phyloP scores from a whole-genome alignment of 768 basidiomycete species.

The Myochromella boudieri region DNA sequence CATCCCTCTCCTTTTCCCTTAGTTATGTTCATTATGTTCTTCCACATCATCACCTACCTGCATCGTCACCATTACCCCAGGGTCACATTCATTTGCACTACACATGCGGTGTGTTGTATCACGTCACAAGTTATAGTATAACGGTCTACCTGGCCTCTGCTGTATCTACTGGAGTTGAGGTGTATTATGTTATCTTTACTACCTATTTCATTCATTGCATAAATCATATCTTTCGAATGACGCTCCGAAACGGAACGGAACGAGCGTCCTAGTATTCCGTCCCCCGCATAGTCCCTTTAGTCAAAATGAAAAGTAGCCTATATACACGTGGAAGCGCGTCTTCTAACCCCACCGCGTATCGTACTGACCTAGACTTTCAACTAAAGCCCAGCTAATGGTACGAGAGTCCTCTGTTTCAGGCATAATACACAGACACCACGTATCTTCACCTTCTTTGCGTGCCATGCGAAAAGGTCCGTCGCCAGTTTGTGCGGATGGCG shows the following conservation, averaged over 20 bases:
- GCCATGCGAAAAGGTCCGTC: conserved; percentile 41
- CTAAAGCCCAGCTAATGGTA: conserved; percentile 33
- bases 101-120: conserved; percentile 8
- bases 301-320: not conserved
- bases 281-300: not conserved
- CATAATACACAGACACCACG: conserved; percentile 42
- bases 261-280: not conserved
- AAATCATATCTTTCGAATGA: not conserved
- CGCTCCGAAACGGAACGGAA: too few species aligned
- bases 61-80: conserved; percentile 4
- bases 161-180: conserved; percentile 16
- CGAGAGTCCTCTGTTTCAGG: conserved; percentile 12
- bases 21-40: conserved; percentile 11
- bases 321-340: not conserved
- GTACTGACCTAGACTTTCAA: conserved; percentile 27
- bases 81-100: conserved; percentile 12
- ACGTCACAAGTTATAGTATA: conserved; percentile 14
- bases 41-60: conserved; percentile 11
- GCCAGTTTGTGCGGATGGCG: conserved; percentile 20
- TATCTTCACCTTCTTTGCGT: conserved; percentile 52
- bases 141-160: conserved; percentile 4
- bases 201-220: not conserved
- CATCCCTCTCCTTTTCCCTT: conserved; percentile 1
- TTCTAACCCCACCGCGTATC: conserved; percentile 29
- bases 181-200: conserved; percentile 9